Percentiles rank a stretch among this genome's conserved stretches.
These are phyloP conservation scores for Daldinia caldariorum DNA, from an alignment of 495 filamentous ascomycete genomes.

Conservation along the genomic window DNA sequence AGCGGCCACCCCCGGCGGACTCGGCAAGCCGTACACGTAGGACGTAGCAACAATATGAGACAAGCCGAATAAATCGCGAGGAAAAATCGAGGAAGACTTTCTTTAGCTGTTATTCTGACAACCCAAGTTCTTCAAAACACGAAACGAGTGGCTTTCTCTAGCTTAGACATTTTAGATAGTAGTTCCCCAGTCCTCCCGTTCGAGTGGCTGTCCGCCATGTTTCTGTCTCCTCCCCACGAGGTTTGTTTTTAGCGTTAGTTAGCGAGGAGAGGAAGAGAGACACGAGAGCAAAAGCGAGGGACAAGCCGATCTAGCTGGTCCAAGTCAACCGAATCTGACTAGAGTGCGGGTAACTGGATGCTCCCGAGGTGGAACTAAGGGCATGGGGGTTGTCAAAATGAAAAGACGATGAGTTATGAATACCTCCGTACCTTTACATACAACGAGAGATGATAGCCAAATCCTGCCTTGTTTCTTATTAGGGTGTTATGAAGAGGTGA, in stretches of 20 bases:
- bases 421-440: constrained; percentile 23
- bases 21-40: constrained; percentile 42
- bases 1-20: constrained; percentile 41
- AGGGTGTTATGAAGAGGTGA: constrained; percentile 37
- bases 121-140: constrained; percentile 30
- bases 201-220: constrained; percentile 28
- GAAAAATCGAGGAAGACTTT: constrained; percentile 20
- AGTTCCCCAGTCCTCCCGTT: constrained; percentile 18
- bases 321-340: constrained; percentile 45
- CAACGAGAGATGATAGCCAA: constrained; percentile 37
- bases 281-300: constrained; percentile 1
- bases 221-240: constrained; percentile 27
- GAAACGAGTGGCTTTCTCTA: constrained; percentile 32
- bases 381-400: constrained; percentile 43
- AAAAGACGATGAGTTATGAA: constrained; percentile 35
- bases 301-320: constrained; percentile 39
- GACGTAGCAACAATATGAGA: constrained; percentile 39
- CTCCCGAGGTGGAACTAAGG: constrained; percentile 46
- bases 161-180: constrained; percentile 12
- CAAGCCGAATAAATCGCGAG: constrained; percentile 44
- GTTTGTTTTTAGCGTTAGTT: constrained; percentile 37
- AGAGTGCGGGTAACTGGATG: constrained; percentile 46
- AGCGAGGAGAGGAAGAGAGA: constrained; percentile 44
- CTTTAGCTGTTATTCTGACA: constrained; percentile 16
- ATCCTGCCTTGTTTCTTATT: constrained; percentile 44